Base-by-base conservation (phyloP, 257 asterid species). In the Marsdenia floribunda region DNA sequence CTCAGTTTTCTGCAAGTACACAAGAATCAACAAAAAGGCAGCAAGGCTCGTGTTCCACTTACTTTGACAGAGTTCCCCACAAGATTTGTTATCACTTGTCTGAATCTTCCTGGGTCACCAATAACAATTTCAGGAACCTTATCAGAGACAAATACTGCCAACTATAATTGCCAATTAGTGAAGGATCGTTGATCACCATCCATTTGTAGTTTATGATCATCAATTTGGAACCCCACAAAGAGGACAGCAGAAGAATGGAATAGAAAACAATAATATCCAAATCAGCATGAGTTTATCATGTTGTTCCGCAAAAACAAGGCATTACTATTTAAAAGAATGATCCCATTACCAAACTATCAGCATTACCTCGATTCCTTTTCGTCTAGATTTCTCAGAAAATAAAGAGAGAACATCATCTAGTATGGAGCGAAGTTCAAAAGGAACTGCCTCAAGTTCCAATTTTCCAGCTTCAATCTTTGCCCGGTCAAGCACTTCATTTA, bases 21-120 rank as follows among this genome's bases (percentile, higher is more conserved):
- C 44, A 54, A 37, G 29, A n/a, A 42, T 29, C 33, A 57, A 44
- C 71, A 37, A 22, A 77, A 77, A 52, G 40, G 26, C 55, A 65
- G 53, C 35, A 68, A 12, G 65, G 38, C 18, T 63, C 15, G 47
- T 26, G 73, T 44, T 71, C 57, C 71, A 84, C 96, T 86, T 88
- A 91, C 98, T 85, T 93, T 93, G 74, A 93, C 97, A 1, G 98
- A 93, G 89, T 93, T 93, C 63, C 96, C 96, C 42, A 93, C 97
- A 67, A 93, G 97, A 80, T 93, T 93, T 75, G 90, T 93, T 61
- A 93, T 88, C 79, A 91, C 97, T 85, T 93, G 98, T 74, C 98
- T 78, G 83, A 93, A 90, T 83, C 98, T 87, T 82, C 98, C 96
- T 1, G 98, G 97, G 81, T 93, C 98, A 66, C 98, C 98, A 76